These are phyloP conservation scores for Xylariaceae sp. DNA, from an alignment of 2,329 filamentous ascomycete species.

Conservation along the genomic window DNA sequence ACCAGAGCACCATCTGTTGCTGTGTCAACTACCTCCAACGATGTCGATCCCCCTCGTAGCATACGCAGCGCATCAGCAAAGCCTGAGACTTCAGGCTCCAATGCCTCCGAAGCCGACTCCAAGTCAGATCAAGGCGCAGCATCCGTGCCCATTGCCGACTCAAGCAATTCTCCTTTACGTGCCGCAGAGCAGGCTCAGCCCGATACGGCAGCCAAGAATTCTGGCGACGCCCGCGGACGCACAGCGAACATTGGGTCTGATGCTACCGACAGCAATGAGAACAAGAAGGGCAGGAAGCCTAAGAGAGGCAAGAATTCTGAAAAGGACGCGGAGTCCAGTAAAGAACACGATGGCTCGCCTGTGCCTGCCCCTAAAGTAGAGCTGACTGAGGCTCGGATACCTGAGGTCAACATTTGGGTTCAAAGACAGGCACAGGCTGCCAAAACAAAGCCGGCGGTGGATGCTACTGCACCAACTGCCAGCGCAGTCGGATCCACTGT, in stretches of 20 bases:
- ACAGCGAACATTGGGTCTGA: constrained; percentile 62
- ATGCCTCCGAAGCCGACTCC: constrained; percentile 18
- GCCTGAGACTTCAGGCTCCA: constrained; percentile 19
- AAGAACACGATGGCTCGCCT: constrained; percentile 53
- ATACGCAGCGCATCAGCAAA: constrained; percentile 27
- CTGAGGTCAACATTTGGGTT: constrained; percentile 84
- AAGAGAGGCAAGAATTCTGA: constrained; percentile 59
- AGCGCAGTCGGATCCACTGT: neutral
- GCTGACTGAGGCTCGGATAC: constrained; percentile 77
- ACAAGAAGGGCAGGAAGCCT: constrained; percentile 59
- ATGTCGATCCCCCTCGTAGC: constrained; percentile 30
- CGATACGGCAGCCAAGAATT: constrained; percentile 32
- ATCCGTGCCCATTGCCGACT: constrained; percentile 14
- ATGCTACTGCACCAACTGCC: constrained; percentile 12
- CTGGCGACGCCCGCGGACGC: constrained; percentile 49
- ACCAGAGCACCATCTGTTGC: constrained; percentile 36
- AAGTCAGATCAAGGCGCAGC: constrained; percentile 21
- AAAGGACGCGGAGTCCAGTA: constrained; percentile 53
- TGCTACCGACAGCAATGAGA: constrained; percentile 65
- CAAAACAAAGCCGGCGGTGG: constrained; percentile 43
- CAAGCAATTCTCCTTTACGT: constrained; percentile 15
- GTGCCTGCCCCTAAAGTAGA: constrained; percentile 60
- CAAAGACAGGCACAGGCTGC: constrained; percentile 66
- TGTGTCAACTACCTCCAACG: constrained; percentile 37
- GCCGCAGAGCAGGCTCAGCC: constrained; percentile 17